These are phyloP conservation scores for Sonneratia alba DNA, from an alignment of 345 rosid genomes.

Conservation along the genomic window DNA sequence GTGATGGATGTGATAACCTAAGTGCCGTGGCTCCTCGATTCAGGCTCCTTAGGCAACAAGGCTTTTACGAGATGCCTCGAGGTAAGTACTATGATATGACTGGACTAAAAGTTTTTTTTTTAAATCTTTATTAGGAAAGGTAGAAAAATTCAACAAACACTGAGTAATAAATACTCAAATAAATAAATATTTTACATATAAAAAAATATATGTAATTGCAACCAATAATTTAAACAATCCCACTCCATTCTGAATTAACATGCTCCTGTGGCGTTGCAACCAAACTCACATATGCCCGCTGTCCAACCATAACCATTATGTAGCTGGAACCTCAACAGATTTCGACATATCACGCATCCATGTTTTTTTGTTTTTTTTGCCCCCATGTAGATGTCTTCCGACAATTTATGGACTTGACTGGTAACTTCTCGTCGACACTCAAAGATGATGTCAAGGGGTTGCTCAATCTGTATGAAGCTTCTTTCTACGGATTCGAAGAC, in stretches of 20 bases:
- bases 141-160: too few relatives aligned
- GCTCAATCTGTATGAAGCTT: slow-evolving; percentile 4
- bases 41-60: slow-evolving; percentile 14
- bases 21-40: slow-evolving; percentile 9
- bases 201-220: too few relatives aligned
- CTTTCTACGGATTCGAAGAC: background rate
- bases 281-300: too few relatives aligned
- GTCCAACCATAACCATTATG: too few relatives aligned
- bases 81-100: background rate
- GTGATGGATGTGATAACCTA: background rate
- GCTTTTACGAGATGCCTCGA: slow-evolving; percentile 8
- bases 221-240: too few relatives aligned
- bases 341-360: background rate
- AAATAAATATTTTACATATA: too few relatives aligned
- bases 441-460: background rate
- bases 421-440: background rate
- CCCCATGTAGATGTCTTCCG: background rate
- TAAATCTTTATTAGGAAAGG: too few relatives aligned
- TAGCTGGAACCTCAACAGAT: too few relatives aligned
- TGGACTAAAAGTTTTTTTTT: too few relatives aligned
- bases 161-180: too few relatives aligned
- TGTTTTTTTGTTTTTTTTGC: background rate
- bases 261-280: too few relatives aligned
- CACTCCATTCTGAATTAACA: too few relatives aligned
- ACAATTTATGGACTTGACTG: background rate